These are phyloP conservation scores for Agarophyton chilense DNA, from an alignment of 23 red algal species.

Conservation along the genomic window DNA sequence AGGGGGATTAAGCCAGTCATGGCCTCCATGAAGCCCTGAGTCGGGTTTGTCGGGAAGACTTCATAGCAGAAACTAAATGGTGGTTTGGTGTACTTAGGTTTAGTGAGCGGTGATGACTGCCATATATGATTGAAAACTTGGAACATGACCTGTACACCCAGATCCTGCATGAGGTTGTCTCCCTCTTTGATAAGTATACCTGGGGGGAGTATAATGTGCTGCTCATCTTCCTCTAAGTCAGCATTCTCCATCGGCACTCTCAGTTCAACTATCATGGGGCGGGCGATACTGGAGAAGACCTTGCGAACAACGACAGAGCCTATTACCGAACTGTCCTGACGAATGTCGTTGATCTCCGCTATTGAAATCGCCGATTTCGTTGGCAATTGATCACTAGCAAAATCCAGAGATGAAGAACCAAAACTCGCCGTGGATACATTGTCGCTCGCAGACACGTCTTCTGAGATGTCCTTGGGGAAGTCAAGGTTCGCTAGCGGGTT, in stretches of 20 bases:
- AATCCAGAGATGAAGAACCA: conserved; percentile 23
- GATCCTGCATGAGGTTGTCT: conserved; percentile 80
- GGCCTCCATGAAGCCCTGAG: conserved; percentile 74
- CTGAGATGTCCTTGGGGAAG: neutral
- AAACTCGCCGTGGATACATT: conserved; percentile 5
- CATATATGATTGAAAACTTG: conserved; percentile 77
- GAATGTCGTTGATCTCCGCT: conserved; percentile 37
- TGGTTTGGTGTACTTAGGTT: conserved; percentile 27
- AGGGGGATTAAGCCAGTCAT: conserved; percentile 58
- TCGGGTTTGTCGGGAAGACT: conserved; percentile 64
- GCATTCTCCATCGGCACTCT: conserved; percentile 45
- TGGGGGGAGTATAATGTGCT: conserved; percentile 35
- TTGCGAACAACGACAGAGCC: conserved; percentile 65
- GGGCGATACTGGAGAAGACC: conserved; percentile 79
- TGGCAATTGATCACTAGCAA: conserved; percentile 9
- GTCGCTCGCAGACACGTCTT: neutral
- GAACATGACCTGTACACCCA: conserved; percentile 78
- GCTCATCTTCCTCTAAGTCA: conserved; percentile 52
- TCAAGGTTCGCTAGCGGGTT: neutral
- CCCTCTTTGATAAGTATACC: conserved; percentile 76
- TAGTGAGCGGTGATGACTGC: conserved; percentile 38
- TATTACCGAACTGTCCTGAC: conserved; percentile 49
- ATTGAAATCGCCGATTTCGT: conserved; percentile 10
- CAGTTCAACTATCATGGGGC: conserved; percentile 79
- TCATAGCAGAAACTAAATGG: conserved; percentile 72